Conservation (phyloP, 2,329 filamentous ascomycete genomes). For the Epichloe coenophiala region DNA sequence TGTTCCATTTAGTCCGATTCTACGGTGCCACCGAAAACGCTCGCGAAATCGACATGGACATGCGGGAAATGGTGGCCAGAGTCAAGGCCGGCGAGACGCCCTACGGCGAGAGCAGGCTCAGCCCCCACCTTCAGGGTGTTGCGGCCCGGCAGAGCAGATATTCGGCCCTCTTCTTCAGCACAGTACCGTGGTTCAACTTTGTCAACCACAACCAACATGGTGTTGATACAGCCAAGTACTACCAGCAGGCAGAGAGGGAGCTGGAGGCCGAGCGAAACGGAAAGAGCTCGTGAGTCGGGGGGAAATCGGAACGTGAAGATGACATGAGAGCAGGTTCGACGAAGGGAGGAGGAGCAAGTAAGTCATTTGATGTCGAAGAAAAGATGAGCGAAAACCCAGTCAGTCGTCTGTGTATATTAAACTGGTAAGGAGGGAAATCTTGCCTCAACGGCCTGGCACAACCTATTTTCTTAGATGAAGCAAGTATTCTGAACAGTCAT, state of each 20-base stretch:
- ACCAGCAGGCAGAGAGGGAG: slow-evolving; percentile 86
- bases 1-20: slow-evolving; percentile 57
- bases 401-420: background rate
- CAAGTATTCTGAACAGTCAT: background rate
- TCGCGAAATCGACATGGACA: slow-evolving; percentile 88
- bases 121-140: slow-evolving; percentile 85
- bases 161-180: slow-evolving; percentile 67
- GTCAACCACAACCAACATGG: slow-evolving; percentile 94
- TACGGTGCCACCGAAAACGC: slow-evolving; percentile 90
- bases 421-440: slow-evolving; percentile 6
- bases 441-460: slow-evolving; percentile 9
- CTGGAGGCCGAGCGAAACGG: slow-evolving; percentile 56
- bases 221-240: slow-evolving; percentile 97
- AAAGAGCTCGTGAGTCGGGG: slow-evolving; percentile 1
- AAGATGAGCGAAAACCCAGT: background rate
- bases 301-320: background rate
- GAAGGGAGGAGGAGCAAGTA: background rate
- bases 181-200: slow-evolving; percentile 95
- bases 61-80: slow-evolving; percentile 94
- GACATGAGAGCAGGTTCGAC: background rate
- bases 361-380: background rate
- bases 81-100: slow-evolving; percentile 85
- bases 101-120: slow-evolving; percentile 68
- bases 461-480: background rate
- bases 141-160: slow-evolving; percentile 88